phyloP scores from a whole-genome alignment of 805 yeast species.

The Ogataea haglerorum region DNA sequence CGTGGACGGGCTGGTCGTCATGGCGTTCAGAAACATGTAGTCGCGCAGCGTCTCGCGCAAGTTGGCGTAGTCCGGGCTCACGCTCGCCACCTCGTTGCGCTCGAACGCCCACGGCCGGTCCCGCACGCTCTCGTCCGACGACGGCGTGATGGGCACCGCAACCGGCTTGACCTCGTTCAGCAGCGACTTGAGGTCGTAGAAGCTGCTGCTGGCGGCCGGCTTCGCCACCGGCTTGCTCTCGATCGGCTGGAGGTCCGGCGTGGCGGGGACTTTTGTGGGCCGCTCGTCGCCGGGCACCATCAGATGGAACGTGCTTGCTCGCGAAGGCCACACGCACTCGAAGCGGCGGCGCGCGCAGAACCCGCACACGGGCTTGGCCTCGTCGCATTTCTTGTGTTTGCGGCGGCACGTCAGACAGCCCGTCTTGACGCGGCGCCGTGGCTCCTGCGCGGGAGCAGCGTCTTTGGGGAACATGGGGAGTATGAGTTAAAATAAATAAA shows the following conservation, averaged over 20 bases:
- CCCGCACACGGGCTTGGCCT: conserved; percentile 44
- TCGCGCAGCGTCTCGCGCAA: conserved; percentile 36
- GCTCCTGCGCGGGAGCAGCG: not conserved
- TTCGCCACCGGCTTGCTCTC: conserved; percentile 2
- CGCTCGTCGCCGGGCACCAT: conserved; percentile 12
- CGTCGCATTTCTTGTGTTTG: conserved; percentile 52
- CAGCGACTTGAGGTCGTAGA: conserved; percentile 11
- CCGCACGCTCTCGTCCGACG: conserved; percentile 4
- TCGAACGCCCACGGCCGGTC: not conserved
- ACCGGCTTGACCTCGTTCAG: conserved; percentile 12
- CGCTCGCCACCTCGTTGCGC: conserved; percentile 2
- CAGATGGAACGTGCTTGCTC: conserved; percentile 15
- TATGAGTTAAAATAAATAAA: not conserved
- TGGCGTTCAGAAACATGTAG: conserved; percentile 39
- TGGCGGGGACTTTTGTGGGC: conserved; percentile 2
- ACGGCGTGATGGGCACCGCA: conserved; percentile 9
- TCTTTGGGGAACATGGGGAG: not conserved
- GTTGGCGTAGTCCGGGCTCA: conserved; percentile 15
- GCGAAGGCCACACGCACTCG: conserved; percentile 31
- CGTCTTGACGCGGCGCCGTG: conserved; percentile 21
- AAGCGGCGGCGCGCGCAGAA: conserved; percentile 35
- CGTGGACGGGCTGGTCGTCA: conserved; percentile 15
- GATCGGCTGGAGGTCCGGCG: conserved; percentile 1
- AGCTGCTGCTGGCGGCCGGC: conserved; percentile 2
- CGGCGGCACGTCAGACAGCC: conserved; percentile 53